phyloP scores from a whole-genome alignment of 176 grass and related monocot species.

The Avena eriantha region DNA sequence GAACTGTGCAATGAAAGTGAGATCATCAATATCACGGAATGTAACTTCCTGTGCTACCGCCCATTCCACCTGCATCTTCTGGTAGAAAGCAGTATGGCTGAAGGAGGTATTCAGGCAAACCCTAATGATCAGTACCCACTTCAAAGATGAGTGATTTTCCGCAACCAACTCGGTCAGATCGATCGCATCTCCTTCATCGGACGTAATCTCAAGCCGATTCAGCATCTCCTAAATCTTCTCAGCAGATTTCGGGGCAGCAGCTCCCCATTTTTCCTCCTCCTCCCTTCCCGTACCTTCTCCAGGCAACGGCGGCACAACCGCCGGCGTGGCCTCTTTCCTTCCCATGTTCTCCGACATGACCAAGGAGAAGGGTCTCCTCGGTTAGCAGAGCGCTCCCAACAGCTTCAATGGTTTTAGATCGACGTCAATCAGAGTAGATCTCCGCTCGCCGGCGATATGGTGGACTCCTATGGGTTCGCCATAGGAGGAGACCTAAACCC shows the following conservation, averaged over 20 bases:
- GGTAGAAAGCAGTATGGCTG: neutral
- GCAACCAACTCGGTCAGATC: neutral
- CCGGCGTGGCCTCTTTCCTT: neutral
- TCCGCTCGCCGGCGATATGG: neutral
- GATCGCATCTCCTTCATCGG: neutral
- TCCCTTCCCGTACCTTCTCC: fast-evolving
- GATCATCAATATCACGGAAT: neutral
- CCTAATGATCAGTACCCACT: neutral
- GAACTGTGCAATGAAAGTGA: neutral
- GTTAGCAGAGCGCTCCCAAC: neutral
- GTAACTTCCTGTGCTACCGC: neutral
- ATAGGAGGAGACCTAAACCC: neutral
- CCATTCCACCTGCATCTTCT: neutral
- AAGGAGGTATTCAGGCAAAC: neutral
- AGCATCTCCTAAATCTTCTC: neutral
- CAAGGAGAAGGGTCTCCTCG: neutral
- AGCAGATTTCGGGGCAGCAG: neutral
- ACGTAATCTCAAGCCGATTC: neutral
- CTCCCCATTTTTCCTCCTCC: neutral
- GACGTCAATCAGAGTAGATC: neutral
- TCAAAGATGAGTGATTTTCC: neutral
- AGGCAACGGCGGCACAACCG: too few relatives aligned
- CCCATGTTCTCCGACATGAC: neutral
- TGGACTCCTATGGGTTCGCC: neutral
- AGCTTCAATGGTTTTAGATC: neutral